Evolutionary conservation across 768 basidiomycete species (phyloP), one percentile per base, ranked within the genome.

Genomic region (Mycena alexandri): DNA sequence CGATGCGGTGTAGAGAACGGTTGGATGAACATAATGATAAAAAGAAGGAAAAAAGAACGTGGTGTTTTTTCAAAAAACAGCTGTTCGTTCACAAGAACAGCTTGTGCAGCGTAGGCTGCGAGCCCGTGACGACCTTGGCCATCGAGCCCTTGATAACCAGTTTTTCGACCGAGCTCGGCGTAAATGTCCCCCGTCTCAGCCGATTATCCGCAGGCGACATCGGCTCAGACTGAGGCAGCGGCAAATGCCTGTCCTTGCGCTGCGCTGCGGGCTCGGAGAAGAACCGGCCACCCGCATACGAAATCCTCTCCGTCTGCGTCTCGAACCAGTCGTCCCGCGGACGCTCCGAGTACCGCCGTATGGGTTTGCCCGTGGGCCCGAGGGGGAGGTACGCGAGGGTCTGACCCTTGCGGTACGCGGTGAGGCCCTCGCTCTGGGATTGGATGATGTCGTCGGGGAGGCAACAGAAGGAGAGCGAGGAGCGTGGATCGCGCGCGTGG

Each of bases 391-490:
- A 89, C 4, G 88, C 85, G 1, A 75, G 73, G 5, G 79, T 74
- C 22, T 82, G 71, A 22, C 83, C 85, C 57, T 81, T 83, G 14
- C 77, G 75, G 63, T 88, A 90, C 44, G 81, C 77, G 47, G 71
- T 75, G 59, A 91, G 75, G 38, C 80, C 75, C 25, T 88, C 86
- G 0, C 78, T 77, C 73, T 93, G 91, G 17, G 78, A 82, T 74
- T 83, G 79, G 29, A 85, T 75, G 10, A 86, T 77, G 6, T 89
- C 87, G 11, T 80, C 79, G 0, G 89, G 69, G 36, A 91, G 81
- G 70, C 88, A 88, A 13, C 86, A 90, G 72, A 93, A 93, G 9
- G 91, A 92, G 55, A 93, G 79, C 2, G 88, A 80, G 7, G 87
- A 91, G n/a, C 73, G 63, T 13, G 91, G 88, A 71, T 90, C 83